A percentile compares a stretch with the other conserved stretches of the same genome.
These are phyloP conservation scores for Hermanozyma aechmeae DNA, from an alignment of 805 yeast species.

Conservation along the genomic window DNA sequence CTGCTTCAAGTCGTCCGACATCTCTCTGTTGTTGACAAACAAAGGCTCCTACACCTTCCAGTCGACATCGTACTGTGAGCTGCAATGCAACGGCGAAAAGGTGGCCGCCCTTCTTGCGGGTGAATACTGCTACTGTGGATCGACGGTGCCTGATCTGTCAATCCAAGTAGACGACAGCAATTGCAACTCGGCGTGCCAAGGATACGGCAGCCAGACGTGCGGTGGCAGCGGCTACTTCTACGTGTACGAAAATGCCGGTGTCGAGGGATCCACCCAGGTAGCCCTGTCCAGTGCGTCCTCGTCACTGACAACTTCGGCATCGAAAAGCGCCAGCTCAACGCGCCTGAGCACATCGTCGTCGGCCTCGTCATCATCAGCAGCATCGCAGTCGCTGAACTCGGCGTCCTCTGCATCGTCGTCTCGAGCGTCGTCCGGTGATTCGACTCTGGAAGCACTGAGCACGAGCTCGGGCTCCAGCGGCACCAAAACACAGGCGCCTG, in stretches of 20 bases:
- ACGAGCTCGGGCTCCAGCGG: constrained; percentile 1
- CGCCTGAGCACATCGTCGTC: constrained; percentile 4
- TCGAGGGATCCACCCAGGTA: constrained; percentile 7
- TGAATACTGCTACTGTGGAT: constrained; percentile 60
- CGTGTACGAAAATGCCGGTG: constrained; percentile 33
- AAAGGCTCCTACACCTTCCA: constrained; percentile 48
- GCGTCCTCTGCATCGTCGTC: constrained; percentile 1
- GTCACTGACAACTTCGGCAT: constrained; percentile 3
- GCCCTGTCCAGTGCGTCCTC: constrained; percentile 3
- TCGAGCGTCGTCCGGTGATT: not conserved
- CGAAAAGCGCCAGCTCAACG: constrained; percentile 2
- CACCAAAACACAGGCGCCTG: constrained; percentile 3
- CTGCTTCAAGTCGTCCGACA: constrained; percentile 8
- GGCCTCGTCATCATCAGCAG: constrained; percentile 7
- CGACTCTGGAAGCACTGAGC: not conserved
- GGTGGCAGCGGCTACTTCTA: constrained; percentile 38
- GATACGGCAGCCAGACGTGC: constrained; percentile 55
- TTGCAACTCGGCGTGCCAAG: constrained; percentile 38
- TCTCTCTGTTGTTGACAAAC: constrained; percentile 21
- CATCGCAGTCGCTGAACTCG: constrained; percentile 1
- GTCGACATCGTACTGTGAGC: constrained; percentile 48
- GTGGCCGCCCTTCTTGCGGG: constrained; percentile 29
- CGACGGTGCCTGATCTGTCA: constrained; percentile 22
- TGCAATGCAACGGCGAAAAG: constrained; percentile 37
- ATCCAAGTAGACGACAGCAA: constrained; percentile 6